A percentile compares a stretch with the other conserved stretches of the same genome.
phyloP scores from a whole-genome alignment of 805 yeast species.

The Teunomyces panamensis region DNA sequence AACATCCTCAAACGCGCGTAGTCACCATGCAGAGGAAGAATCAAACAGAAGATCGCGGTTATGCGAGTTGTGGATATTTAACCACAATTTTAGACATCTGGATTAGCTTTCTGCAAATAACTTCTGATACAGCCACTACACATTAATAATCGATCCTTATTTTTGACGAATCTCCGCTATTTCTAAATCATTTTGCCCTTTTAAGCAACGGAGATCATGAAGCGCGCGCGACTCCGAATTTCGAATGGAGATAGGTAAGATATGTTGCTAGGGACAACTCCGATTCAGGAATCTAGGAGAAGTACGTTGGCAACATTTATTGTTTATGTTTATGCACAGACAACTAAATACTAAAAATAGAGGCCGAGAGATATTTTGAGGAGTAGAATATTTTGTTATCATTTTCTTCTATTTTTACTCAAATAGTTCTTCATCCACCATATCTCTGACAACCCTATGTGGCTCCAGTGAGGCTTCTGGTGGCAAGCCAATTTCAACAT shows the following conservation, averaged over 20 bases:
- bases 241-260: not conserved
- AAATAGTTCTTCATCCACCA: slow-evolving; percentile 16
- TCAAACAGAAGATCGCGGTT: not conserved
- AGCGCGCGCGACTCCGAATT: not conserved
- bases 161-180: not conserved
- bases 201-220: not conserved
- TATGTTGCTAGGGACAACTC: not conserved
- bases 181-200: not conserved
- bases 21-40: not conserved
- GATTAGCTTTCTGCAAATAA: not conserved
- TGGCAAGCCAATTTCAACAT: slow-evolving; percentile 36
- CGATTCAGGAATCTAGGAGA: not conserved
- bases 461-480: slow-evolving; percentile 11
- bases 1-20: not conserved
- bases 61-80: not conserved
- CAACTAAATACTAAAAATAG: not conserved
- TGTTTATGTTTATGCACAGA: not conserved
- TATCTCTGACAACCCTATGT: slow-evolving; percentile 14
- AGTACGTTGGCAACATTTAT: not conserved
- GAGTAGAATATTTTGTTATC: not conserved
- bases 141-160: not conserved
- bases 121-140: not conserved
- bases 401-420: not conserved
- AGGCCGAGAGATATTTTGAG: not conserved
- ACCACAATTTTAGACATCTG: not conserved